Conservation (phyloP, 805 yeast genomes). For the Teunomyces pallodes region DNA sequence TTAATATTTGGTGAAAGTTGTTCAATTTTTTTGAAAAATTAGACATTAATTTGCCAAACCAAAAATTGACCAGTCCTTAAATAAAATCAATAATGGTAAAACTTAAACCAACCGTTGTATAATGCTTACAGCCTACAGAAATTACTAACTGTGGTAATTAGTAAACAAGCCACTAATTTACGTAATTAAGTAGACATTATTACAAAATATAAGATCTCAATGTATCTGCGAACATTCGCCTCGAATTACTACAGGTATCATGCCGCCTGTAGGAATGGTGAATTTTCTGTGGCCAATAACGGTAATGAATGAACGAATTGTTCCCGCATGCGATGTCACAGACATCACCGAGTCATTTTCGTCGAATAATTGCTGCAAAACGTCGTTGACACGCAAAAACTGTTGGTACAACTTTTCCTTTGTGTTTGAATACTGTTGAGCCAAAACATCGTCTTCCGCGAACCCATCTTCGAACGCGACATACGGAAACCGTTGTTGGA, state of each 20-base stretch:
- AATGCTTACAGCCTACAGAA: too few relatives aligned
- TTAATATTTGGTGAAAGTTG: too few relatives aligned
- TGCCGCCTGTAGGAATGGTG: constrained; percentile 29
- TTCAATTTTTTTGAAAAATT: too few relatives aligned
- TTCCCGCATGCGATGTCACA: constrained; percentile 28
- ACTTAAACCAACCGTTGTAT: too few relatives aligned
- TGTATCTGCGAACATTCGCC: constrained; percentile 10
- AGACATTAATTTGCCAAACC: too few relatives aligned
- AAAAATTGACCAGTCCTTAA: too few relatives aligned
- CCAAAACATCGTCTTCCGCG: constrained; percentile 18
- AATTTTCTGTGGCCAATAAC: constrained; percentile 28
- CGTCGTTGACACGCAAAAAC: constrained; percentile 18
- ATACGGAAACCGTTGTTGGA: constrained; percentile 13
- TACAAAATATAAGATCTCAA: neutral
- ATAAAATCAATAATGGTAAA: too few relatives aligned
- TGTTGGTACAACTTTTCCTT: constrained; percentile 19
- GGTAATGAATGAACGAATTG: constrained; percentile 22
- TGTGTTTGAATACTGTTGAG: constrained; percentile 3
- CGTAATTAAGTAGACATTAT: too few relatives aligned
- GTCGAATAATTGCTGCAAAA: constrained; percentile 21
- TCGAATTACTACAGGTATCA: constrained; percentile 26
- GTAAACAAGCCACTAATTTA: too few relatives aligned
- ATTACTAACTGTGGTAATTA: too few relatives aligned
- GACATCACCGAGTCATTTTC: constrained; percentile 13
- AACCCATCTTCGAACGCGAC: constrained; percentile 19